Conservation (phyloP, 2,329 filamentous ascomycete genomes). For the Parastagonospora avenae region DNA sequence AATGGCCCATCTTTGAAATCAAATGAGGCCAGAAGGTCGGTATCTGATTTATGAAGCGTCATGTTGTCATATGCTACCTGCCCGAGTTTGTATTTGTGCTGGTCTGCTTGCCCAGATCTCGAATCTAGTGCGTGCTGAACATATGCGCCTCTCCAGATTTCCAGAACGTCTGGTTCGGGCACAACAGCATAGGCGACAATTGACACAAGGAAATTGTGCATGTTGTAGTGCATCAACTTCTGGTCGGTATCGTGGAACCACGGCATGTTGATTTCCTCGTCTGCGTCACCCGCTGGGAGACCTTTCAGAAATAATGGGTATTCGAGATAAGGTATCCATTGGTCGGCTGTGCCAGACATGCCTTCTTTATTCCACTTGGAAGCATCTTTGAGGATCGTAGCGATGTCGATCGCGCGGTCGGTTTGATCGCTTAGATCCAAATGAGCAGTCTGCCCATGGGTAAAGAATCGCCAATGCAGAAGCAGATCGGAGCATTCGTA, state of each 20-base stretch:
- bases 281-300: background rate
- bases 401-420: slow-evolving; percentile 1
- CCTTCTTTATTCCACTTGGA: background rate
- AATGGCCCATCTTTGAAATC: background rate
- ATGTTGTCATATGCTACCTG: background rate
- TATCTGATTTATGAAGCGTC: background rate
- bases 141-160: slow-evolving; percentile 7
- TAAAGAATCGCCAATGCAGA: slow-evolving; percentile 2
- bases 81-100: no score
- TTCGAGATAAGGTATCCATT: slow-evolving; percentile 10
- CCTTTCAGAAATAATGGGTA: background rate
- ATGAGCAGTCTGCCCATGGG: background rate
- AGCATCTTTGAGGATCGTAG: slow-evolving; percentile 1
- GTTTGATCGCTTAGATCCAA: background rate
- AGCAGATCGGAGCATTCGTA: slow-evolving; percentile 3
- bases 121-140: background rate
- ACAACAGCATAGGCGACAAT: slow-evolving; percentile 3
- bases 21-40: slow-evolving; percentile 4
- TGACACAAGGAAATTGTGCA: slow-evolving; percentile 2
- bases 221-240: slow-evolving; percentile 7
- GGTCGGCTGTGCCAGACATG: background rate
- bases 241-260: slow-evolving; percentile 14
- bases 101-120: background rate
- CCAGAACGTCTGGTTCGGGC: slow-evolving; percentile 3
- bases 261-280: slow-evolving; percentile 9